Evolutionary conservation across 768 basidiomycete species (phyloP), one percentile per base, ranked within the genome.

Genomic region (Boletus bicolor): DNA sequence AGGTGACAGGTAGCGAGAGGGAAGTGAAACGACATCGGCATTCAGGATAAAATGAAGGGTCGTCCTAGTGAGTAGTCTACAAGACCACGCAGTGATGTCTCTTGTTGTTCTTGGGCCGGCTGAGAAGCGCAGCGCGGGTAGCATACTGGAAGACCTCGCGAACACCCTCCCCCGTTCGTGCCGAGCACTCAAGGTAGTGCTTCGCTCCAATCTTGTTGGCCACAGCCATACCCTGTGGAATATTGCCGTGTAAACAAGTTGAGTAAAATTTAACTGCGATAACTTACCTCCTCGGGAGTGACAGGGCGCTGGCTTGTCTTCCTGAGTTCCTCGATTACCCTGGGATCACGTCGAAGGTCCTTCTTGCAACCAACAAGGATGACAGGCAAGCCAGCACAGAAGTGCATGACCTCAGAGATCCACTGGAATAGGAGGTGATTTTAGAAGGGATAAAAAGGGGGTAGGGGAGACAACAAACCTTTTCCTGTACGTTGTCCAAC

Each of bases 361-460:
- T 95, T 98, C 86, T 98, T 98, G 84, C 93, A 97, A 15, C 93
- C 97, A 61, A 99, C 95, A 55, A 99, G 89, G 68, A 99, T 93
- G 77, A 97, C 89, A 46, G 97, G 97, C 44, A 98, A 78, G 48
- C 89, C 89, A 9, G 89, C 82, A 73, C 96, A 98, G 76, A 98
- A 97, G 75, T 98, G 97, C 82, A 93, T 89, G 42, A 99, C 95
- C 72, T 99, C 96, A 38, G 93, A 91, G 68, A 98, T 96, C 96
- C 96, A 99, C 94, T 98, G 64, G 21, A 63, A 58, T 34, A 44
- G 39, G 45, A 44, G 17, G 45, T 51, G 42, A 41, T 41, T 44
- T 64, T 35, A 62, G 46, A 10, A 53, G 24, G 47, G 44, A 46
- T 38, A 26, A 58, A 46, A 32, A 37, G 55, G 51, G 54, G 26